Evolutionary conservation across 2,329 filamentous ascomycete species (phyloP).

Genomic region (Amylocarpus encephaloides): DNA sequence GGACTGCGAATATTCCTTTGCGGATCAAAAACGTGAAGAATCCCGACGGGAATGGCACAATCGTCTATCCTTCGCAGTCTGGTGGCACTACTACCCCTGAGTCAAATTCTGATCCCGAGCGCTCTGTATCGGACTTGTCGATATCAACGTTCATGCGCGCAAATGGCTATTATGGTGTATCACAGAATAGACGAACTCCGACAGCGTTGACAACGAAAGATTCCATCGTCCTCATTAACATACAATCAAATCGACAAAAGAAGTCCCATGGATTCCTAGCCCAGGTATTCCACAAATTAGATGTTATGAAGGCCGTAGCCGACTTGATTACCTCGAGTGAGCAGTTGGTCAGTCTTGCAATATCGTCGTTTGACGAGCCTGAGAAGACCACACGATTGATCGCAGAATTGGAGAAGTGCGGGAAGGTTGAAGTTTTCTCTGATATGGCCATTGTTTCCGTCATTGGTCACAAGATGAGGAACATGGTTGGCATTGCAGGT

Average conservation of each 20-base stretch:
- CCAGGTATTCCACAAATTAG: slow-evolving; percentile 45
- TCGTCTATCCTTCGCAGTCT: slow-evolving; percentile 7
- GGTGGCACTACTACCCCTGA: neutral
- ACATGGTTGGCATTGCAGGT: slow-evolving; percentile 36
- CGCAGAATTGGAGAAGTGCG: slow-evolving; percentile 39
- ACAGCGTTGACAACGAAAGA: slow-evolving; percentile 45
- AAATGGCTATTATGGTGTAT: slow-evolving; percentile 10
- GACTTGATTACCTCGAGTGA: slow-evolving; percentile 48
- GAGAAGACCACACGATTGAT: slow-evolving; percentile 33
- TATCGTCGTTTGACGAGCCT: slow-evolving; percentile 45
- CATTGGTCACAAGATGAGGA: slow-evolving; percentile 45
- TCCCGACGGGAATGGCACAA: slow-evolving; percentile 52
- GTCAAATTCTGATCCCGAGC: neutral
- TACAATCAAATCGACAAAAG: slow-evolving; percentile 47
- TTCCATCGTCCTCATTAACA: slow-evolving; percentile 46
- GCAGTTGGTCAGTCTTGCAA: slow-evolving; percentile 42
- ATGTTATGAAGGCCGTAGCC: slow-evolving; percentile 43
- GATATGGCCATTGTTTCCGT: slow-evolving; percentile 48
- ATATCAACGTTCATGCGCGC: slow-evolving; percentile 18
- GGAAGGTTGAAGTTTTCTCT: slow-evolving; percentile 43
- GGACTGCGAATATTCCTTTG: slow-evolving; percentile 58
- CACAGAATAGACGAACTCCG: slow-evolving; percentile 19
- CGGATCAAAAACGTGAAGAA: slow-evolving; percentile 67
- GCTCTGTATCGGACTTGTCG: neutral
- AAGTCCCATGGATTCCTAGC: slow-evolving; percentile 48